Evolutionary conservation across 2,329 filamentous ascomycete species (phyloP), one percentile per base, ranked within the genome.

Genomic region (Aspergillus novoparasiticus): DNA sequence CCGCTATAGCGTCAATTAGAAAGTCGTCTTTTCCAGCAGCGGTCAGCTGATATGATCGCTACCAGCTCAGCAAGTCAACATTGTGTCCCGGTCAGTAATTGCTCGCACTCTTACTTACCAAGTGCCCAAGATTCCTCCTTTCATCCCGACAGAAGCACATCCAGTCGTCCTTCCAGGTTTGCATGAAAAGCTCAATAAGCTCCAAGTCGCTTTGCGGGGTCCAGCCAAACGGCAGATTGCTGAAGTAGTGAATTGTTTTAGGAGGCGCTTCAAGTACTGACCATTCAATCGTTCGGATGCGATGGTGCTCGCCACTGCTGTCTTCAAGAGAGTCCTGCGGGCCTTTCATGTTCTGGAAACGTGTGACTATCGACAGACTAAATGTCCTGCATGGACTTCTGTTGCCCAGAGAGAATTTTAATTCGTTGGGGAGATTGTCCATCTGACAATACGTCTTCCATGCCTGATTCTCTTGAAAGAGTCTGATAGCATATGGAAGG

Each of bases 351-450:
- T 64, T 58, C n/a, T 54, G 51, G 9, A 66, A 43, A 14, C 57
- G 50, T 43, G 58, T 59, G 26, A 50, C 50, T 26, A 66, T 61
- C 16, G 64, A 66, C 36, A 66, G 51, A n/a, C 58, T 65, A 21
- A 66, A 66, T 3, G 65, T 66, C n/a, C 65, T 55, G 30, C 65
- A 66, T 0, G 65, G 65, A 26, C 65, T 61, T 12, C 57, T 66
- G 28, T 61, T 58, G 0, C 65, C 65, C n/a, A 66, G 34, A 11
- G 65, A 66, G 26, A 60, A 65, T 1, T 43, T 30, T 19, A 66
- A 16, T 60, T 61, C 58, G 32, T 66, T 66, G 9, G 63, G 60
- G n/a, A 56, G 26, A 36, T 66, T 57, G 30, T 28, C 57, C 32
- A 63, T 41, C 39, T 59, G 65, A 36, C 56, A 59, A 45, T 61